Conservation (phyloP, 2,329 filamentous ascomycete species). For the Stagonosporopsis vannaccii region DNA sequence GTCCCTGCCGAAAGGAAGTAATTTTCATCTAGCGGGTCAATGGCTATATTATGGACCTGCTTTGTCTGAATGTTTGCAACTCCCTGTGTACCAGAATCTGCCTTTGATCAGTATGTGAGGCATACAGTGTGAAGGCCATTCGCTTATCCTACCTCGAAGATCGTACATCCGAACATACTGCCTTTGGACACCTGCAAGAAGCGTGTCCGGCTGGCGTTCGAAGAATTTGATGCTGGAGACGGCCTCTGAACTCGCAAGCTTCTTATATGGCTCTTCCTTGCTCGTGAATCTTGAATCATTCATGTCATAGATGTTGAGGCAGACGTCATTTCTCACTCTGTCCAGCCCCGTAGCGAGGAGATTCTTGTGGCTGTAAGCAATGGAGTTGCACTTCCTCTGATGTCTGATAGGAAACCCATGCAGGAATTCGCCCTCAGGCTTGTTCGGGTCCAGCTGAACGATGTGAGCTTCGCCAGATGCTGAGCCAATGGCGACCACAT, state of each 20-base stretch:
- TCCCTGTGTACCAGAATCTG: constrained; percentile 53
- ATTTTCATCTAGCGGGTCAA: constrained; percentile 81
- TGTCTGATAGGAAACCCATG: constrained; percentile 76
- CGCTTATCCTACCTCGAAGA: constrained; percentile 67
- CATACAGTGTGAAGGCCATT: background rate
- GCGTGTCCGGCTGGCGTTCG: constrained; percentile 74
- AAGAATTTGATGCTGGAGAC: constrained; percentile 86
- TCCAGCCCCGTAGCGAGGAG: constrained; percentile 81
- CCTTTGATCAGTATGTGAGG: constrained; percentile 21
- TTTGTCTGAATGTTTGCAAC: constrained; percentile 61
- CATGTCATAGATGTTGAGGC: constrained; percentile 83
- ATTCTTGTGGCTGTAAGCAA: constrained; percentile 76
- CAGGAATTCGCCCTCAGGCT: constrained; percentile 53
- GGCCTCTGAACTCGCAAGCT: constrained; percentile 70
- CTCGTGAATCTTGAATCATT: constrained; percentile 61
- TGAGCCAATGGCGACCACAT: constrained; percentile 77
- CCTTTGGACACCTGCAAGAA: constrained; percentile 78
- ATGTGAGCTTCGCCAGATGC: constrained; percentile 78
- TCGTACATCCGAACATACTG: constrained; percentile 80
- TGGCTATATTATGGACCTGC: constrained; percentile 72
- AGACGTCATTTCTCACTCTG: constrained; percentile 80
- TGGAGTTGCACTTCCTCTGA: constrained; percentile 79
- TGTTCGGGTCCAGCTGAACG: constrained; percentile 72
- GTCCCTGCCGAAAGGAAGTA: constrained; percentile 82
- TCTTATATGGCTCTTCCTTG: constrained; percentile 62